Conservation (phyloP, 768 basidiomycete genomes). For the Amanita thiersii region DNA sequence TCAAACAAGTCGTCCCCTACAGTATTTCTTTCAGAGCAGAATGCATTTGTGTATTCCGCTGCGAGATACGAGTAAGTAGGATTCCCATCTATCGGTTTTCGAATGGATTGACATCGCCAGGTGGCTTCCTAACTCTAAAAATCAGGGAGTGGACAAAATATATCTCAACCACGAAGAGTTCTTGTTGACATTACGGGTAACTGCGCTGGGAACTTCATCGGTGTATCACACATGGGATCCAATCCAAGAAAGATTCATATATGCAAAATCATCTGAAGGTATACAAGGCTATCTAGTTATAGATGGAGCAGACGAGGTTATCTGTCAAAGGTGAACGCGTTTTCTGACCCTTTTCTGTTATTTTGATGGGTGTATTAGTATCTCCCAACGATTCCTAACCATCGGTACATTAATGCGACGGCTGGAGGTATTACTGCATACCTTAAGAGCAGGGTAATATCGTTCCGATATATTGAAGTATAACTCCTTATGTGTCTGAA, state of each 20-base stretch:
- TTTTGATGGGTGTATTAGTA: constrained; percentile 25
- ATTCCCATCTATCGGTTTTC: not conserved
- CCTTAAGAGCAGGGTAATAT: constrained; percentile 42
- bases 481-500: constrained; percentile 14
- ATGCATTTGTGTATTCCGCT: constrained; percentile 39
- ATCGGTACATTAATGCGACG: constrained; percentile 66
- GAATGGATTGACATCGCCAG: constrained; percentile 23
- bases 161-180: constrained; percentile 42
- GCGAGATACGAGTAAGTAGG: constrained; percentile 51
- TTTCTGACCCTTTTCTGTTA: not conserved
- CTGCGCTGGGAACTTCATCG: constrained; percentile 63
- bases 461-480: not conserved
- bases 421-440: constrained; percentile 44
- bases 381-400: constrained; percentile 52
- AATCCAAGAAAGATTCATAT: constrained; percentile 46
- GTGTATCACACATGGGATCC: constrained; percentile 57
- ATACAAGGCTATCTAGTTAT: constrained; percentile 32
- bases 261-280: constrained; percentile 26
- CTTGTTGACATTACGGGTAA: constrained; percentile 43
- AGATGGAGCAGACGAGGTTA: constrained; percentile 47
- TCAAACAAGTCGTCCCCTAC: constrained; percentile 24
- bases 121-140: constrained; percentile 35
- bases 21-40: constrained; percentile 67
- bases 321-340: constrained; percentile 45
- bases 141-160: constrained; percentile 27